Percentiles rank a stretch among this genome's conserved stretches.
Evolutionary conservation across 352 stramenopile species (phyloP).

Genomic region (Pythium brachiatum): DNA sequence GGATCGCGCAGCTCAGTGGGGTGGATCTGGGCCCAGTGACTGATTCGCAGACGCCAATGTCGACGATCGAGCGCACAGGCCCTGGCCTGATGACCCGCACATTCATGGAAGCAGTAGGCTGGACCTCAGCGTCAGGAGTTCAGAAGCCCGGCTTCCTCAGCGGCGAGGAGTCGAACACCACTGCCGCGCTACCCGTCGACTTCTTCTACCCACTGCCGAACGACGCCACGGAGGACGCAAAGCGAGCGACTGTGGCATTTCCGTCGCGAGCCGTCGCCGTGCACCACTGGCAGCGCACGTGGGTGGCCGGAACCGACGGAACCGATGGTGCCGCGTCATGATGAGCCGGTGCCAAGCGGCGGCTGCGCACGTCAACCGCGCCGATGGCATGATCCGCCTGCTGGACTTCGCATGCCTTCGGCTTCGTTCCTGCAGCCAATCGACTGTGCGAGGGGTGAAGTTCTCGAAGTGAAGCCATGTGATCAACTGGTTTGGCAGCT

Average conservation of each 20-base stretch:
- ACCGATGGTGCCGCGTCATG: not conserved
- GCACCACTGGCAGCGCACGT: conserved; percentile 47
- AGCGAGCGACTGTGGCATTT: not conserved
- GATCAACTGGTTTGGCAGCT: not conserved
- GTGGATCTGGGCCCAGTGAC: conserved; percentile 1
- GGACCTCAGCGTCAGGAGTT: conserved; percentile 3
- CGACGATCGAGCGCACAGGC: conserved; percentile 48
- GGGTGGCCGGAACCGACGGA: conserved; percentile 9
- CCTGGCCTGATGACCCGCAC: conserved; percentile 50
- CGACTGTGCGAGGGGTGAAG: too few species aligned
- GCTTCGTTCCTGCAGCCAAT: not conserved
- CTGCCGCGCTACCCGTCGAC: conserved; percentile 33
- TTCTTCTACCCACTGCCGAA: conserved; percentile 50
- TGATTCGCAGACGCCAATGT: conserved; percentile 20
- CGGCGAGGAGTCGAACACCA: conserved; percentile 9
- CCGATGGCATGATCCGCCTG: not conserved
- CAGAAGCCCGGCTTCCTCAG: conserved; percentile 26
- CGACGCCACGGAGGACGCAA: not conserved
- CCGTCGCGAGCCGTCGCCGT: conserved; percentile 30
- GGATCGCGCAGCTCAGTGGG: conserved; percentile 21
- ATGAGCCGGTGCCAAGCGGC: not conserved
- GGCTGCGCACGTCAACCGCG: not conserved
- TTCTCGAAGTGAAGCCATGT: not conserved
- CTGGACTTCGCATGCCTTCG: not conserved
- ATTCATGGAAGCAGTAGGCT: conserved; percentile 48